These are phyloP conservation scores for Lasiodiplodia hormozganensis DNA, from an alignment of 2,329 filamentous ascomycete species.

Conservation along the genomic window DNA sequence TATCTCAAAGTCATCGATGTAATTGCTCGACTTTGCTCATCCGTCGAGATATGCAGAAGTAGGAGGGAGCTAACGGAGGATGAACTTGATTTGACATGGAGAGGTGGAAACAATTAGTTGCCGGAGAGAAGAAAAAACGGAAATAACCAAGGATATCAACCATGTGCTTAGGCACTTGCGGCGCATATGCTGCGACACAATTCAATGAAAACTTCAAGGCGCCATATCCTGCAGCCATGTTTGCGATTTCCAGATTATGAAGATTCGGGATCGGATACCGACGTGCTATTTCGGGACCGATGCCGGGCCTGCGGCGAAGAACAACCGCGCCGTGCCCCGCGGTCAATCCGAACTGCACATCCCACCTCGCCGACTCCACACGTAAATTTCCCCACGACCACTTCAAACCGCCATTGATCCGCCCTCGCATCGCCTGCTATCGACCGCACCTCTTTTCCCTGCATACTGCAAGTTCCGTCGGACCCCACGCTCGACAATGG, in stretches of 20 bases:
- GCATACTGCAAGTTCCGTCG: background rate
- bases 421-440: background rate
- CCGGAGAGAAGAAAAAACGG: background rate
- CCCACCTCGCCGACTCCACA: conserved; percentile 1
- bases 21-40: background rate
- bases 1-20: background rate
- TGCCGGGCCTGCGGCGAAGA: conserved; percentile 6
- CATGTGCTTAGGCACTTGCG: background rate
- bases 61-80: background rate
- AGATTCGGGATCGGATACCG: background rate
- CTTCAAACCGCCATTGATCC: background rate
- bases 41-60: background rate
- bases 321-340: conserved; percentile 9
- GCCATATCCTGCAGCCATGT: background rate
- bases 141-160: background rate
- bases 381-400: background rate
- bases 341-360: conserved; percentile 12
- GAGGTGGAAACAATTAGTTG: background rate
- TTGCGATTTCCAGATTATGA: background rate
- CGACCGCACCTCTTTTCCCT: background rate
- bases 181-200: background rate
- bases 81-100: background rate
- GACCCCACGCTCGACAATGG: background rate
- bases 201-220: background rate
- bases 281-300: background rate